Percentiles rank a stretch among this genome's conserved stretches.
phyloP scores from a whole-genome alignment of 352 stramenopile species.

The Phytophthora citrophthora region DNA sequence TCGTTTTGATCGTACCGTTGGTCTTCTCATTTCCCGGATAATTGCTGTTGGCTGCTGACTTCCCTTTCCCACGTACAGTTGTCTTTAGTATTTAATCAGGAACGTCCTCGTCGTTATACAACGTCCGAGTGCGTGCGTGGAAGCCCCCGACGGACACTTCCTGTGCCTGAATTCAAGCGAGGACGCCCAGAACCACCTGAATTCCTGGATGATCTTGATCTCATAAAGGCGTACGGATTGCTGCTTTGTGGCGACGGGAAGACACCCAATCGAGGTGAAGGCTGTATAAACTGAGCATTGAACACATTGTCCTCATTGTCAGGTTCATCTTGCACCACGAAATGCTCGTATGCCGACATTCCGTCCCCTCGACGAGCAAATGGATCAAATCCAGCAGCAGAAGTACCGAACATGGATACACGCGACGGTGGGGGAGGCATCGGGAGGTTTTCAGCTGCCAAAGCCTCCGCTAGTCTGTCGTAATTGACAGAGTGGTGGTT shows the following conservation, averaged over 20 bases:
- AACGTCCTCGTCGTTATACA: conserved; percentile 2
- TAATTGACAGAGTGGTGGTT: conserved; percentile 76
- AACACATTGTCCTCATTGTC: conserved; percentile 51
- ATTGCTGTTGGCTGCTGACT: no score
- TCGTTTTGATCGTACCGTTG: no score
- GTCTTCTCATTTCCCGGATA: no score
- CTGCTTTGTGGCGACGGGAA: conserved; percentile 20
- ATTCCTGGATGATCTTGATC: conserved; percentile 21
- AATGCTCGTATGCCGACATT: conserved; percentile 71
- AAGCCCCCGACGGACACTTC: conserved; percentile 14
- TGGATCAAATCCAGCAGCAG: conserved; percentile 53
- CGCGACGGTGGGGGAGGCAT: conserved; percentile 60
- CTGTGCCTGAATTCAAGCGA: conserved; percentile 8
- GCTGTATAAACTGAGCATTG: conserved; percentile 48
- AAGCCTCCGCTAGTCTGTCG: conserved; percentile 45
- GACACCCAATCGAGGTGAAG: conserved; percentile 34
- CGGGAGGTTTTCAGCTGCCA: conserved; percentile 48
- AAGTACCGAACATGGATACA: conserved; percentile 75
- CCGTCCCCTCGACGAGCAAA: conserved; percentile 45
- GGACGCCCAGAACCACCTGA: conserved; percentile 7
- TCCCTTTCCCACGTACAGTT: no score
- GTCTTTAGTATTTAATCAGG: no score
- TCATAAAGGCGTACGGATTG: conserved; percentile 24
- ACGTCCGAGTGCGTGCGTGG: conserved; percentile 24
- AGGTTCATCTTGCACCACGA: conserved; percentile 55